Conservation (phyloP, 2,329 filamentous ascomycete genomes). For the Pyricularia grisea region DNA sequence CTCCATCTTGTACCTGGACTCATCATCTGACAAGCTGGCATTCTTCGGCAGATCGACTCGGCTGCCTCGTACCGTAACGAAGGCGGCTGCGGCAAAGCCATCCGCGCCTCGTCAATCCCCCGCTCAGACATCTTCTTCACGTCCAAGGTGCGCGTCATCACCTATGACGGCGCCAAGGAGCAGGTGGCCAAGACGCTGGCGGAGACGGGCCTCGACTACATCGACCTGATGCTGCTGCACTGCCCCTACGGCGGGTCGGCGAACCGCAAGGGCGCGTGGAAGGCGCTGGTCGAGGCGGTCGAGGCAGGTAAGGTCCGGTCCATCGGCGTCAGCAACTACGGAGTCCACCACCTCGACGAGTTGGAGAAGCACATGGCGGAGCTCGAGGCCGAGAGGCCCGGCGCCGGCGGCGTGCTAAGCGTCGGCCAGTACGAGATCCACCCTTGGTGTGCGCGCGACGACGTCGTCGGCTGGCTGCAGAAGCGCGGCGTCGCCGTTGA, state of each 20-base stretch:
- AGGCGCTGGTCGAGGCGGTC: constrained; percentile 52
- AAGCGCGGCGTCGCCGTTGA: constrained; percentile 53
- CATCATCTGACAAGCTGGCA: neutral
- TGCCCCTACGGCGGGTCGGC: constrained; percentile 48
- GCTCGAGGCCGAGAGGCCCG: constrained; percentile 49
- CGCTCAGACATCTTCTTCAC: constrained; percentile 46
- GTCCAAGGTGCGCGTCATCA: constrained; percentile 36
- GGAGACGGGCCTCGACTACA: constrained; percentile 53
- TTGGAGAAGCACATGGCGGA: constrained; percentile 48
- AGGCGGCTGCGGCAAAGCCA: constrained; percentile 33
- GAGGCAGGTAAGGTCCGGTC: constrained; percentile 52
- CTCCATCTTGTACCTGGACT: neutral
- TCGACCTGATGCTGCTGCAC: constrained; percentile 58
- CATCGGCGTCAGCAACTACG: constrained; percentile 58
- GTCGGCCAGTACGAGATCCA: constrained; percentile 88
- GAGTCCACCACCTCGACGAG: constrained; percentile 52
- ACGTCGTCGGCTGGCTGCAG: constrained; percentile 71
- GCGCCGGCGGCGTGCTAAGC: constrained; percentile 62
- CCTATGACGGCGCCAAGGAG: constrained; percentile 55
- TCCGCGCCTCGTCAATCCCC: constrained; percentile 27
- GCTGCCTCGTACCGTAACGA: constrained; percentile 44
- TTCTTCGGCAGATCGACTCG: constrained; percentile 35
- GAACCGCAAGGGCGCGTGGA: constrained; percentile 50
- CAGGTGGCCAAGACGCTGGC: constrained; percentile 55
- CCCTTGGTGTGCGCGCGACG: constrained; percentile 72